These are phyloP conservation scores for Pseudogymnoascus destructans DNA, from an alignment of 2,329 filamentous ascomycete species.

Conservation along the genomic window DNA sequence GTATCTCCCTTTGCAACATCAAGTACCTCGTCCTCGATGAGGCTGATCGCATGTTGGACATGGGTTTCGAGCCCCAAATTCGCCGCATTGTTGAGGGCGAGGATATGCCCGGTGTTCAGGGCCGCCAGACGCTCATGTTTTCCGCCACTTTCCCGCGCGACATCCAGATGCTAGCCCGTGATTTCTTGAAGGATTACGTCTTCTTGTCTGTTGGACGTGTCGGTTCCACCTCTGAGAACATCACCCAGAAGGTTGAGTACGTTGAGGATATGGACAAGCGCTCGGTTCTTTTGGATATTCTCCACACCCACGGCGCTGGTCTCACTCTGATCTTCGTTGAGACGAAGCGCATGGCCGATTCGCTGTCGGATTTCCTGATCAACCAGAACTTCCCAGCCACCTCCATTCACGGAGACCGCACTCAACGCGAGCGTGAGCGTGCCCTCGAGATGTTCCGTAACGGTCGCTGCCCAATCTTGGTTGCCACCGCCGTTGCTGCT, in stretches of 20 bases:
- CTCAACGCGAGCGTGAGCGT: conserved; percentile 96
- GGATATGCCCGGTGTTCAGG: conserved; percentile 78
- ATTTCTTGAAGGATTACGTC: conserved; percentile 98
- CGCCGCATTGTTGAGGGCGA: conserved; percentile 96
- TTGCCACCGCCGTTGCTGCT: conserved; percentile 92
- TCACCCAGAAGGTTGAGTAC: conserved; percentile 97
- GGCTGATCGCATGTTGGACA: conserved; percentile 99
- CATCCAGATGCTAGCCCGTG: conserved; percentile 96
- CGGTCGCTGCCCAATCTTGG: conserved; percentile 86
- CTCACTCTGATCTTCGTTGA: conserved; percentile 97
- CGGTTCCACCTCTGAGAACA: conserved; percentile 99
- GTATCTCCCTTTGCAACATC: conserved; percentile 95
- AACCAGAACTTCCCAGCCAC: conserved; percentile 98
- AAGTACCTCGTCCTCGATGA: conserved; percentile 98
- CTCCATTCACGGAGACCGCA: conserved; percentile 96
- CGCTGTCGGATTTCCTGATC: conserved; percentile 93
- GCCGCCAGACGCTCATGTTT: conserved; percentile 98
- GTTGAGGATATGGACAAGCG: conserved; percentile 96
- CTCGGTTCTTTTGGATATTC: conserved; percentile 90
- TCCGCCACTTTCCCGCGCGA: conserved; percentile 98
- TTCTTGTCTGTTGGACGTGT: conserved; percentile 98
- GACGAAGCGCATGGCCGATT: conserved; percentile 99
- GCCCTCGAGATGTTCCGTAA: conserved; percentile 96
- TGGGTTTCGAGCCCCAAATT: conserved; percentile 99
- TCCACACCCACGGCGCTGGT: conserved; percentile 82